Evolutionary conservation across 495 filamentous ascomycete species (phyloP), one percentile per base, ranked within the genome.

Genomic region (Terfezia boudieri): DNA sequence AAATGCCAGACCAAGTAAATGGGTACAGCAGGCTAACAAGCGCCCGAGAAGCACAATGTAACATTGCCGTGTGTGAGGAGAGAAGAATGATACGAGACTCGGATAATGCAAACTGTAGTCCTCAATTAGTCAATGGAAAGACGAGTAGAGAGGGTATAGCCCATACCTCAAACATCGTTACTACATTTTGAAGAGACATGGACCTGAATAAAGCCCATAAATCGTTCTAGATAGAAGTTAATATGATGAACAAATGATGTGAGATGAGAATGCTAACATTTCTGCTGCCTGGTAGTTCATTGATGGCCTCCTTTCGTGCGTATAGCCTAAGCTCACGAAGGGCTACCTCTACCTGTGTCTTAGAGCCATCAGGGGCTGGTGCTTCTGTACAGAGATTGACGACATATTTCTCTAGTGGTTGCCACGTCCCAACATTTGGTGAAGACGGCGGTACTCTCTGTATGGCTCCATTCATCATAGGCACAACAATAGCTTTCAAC

Each of bases 321-420:
- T 92, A 94, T 37, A 98, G 68, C 11, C 88, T 82, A 56, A 98
- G 71, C 61, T 98, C 90, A 49, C 90, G 79, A 14, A 98, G 80
- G 1, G 82, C 78, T 17, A 98, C 71, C 69, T 98, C 90, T 16
- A 96, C 88, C 65, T 96, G 92, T 0, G 90, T 98, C 67, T 87
- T 86, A 5, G 90, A 96, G 23, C 83, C 81, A 20, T 88, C 80
- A 2, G 90, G 90, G 59, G 84, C 84, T 59, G 89, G 80, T 7
- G 90, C 90, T 66, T 96, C 92, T 10, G 87, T 88, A 67, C 90
- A 98, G 20, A 98, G 76, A 64, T 98, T 98, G 69, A 96, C 83
- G 41, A 98, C 90, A 68, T 95, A 98, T 68, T 86, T 77, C 70
- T 98, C 90, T 53, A 98, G 68, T 23, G 90, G 90, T 63, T 94